Conservation (phyloP, 2,329 filamentous ascomycete genomes). For the Nemania sp. region DNA sequence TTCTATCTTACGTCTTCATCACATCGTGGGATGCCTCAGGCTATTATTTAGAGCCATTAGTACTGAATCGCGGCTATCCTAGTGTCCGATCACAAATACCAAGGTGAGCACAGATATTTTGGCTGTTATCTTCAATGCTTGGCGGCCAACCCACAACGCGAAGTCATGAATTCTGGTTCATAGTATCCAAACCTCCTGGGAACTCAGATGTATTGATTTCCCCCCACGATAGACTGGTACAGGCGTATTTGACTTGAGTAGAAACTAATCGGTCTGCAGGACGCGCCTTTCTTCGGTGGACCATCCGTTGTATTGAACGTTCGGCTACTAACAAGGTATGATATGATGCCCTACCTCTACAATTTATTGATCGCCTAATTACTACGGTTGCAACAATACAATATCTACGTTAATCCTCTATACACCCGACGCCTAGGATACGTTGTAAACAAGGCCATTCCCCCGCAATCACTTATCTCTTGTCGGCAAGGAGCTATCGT, state of each 20-base stretch:
- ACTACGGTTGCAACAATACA: not conserved
- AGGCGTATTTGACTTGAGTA: not conserved
- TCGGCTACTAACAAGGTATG: not conserved
- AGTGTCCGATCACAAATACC: not conserved
- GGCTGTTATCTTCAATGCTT: not conserved
- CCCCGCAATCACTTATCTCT: not conserved
- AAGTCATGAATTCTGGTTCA: not conserved
- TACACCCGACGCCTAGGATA: not conserved
- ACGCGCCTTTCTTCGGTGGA: not conserved
- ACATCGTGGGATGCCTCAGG: not conserved
- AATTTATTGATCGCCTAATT: not conserved
- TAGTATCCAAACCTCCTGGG: not conserved
- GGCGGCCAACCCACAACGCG: not conserved
- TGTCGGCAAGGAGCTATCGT: not conserved
- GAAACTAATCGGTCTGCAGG: not conserved
- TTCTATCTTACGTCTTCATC: not conserved
- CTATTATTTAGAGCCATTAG: not conserved
- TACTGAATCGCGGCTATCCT: not conserved
- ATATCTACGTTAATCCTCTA: not conserved
- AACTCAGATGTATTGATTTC: not conserved
- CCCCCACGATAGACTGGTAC: not conserved
- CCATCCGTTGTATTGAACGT: not conserved
- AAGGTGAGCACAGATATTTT: not conserved
- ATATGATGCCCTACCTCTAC: not conserved
- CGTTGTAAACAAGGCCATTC: not conserved